Percentiles rank a stretch among this genome's conserved stretches.
These are phyloP conservation scores for Chytriomyces hyalinus DNA, from an alignment of 192 early-diverging fungal species.

Conservation along the genomic window DNA sequence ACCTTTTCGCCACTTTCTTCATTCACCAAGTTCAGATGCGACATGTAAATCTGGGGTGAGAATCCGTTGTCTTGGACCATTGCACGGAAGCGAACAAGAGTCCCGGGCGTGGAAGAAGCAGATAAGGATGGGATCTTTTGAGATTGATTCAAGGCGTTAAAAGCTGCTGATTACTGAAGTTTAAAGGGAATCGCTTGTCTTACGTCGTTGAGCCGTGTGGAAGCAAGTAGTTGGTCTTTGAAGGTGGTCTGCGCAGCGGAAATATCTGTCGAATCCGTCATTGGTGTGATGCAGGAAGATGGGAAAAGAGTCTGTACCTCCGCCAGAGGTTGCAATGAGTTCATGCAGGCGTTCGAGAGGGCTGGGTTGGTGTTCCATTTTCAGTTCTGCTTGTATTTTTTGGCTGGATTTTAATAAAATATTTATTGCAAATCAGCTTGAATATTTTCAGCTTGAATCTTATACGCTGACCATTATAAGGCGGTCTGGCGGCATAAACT, in stretches of 20 bases:
- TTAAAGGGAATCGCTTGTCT: background rate
- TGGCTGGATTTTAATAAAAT: too few relatives aligned
- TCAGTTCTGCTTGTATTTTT: too few relatives aligned
- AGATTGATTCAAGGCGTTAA: background rate
- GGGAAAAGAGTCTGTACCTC: background rate
- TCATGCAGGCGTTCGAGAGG: background rate
- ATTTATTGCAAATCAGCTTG: too few relatives aligned
- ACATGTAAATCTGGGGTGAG: conserved; percentile 39
- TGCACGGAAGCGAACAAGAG: conserved; percentile 45
- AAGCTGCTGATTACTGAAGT: background rate
- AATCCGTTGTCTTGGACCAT: conserved; percentile 54
- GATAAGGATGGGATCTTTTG: background rate
- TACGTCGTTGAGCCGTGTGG: background rate
- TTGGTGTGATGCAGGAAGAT: background rate
- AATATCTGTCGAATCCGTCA: background rate
- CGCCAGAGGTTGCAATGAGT: background rate
- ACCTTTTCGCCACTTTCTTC: conserved; percentile 33
- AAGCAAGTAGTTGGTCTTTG: background rate
- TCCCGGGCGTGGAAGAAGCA: background rate
- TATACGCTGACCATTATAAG: too few relatives aligned
- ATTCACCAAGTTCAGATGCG: conserved; percentile 27
- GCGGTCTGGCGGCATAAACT: too few relatives aligned
- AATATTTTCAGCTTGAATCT: too few relatives aligned
- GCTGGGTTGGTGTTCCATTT: background rate
- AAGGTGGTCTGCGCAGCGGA: background rate